These are phyloP conservation scores for Blastobotrys chiropterorum DNA, from an alignment of 805 yeast genomes.

Conservation along the genomic window DNA sequence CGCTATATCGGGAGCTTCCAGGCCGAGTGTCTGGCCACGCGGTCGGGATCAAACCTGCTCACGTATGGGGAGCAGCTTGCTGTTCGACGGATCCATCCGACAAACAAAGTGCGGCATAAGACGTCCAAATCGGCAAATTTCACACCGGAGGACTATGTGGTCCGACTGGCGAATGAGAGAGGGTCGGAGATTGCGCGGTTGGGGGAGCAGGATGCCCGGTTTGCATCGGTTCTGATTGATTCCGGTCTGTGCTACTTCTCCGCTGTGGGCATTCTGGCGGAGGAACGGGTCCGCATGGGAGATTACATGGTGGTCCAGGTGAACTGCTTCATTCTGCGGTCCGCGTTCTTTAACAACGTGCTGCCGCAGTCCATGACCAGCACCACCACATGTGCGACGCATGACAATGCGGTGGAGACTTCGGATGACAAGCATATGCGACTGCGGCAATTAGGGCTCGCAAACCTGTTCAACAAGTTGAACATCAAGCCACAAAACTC, in stretches of 20 bases:
- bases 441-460: constrained; percentile 49
- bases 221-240: constrained; percentile 60
- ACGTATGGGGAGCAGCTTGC: constrained; percentile 28
- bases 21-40: constrained; percentile 33
- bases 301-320: constrained; percentile 67
- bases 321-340: constrained; percentile 49
- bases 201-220: constrained; percentile 61
- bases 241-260: constrained; percentile 48
- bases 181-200: constrained; percentile 64
- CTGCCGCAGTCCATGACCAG: constrained; percentile 5
- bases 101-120: neutral
- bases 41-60: constrained; percentile 29
- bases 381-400: neutral
- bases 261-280: constrained; percentile 53
- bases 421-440: constrained; percentile 46
- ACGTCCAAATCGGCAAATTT: constrained; percentile 4
- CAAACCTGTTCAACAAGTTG: constrained; percentile 49
- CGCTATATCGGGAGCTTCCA: constrained; percentile 32
- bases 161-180: constrained; percentile 27
- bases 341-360: constrained; percentile 27
- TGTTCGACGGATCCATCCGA: constrained; percentile 19
- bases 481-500: constrained; percentile 17
- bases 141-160: constrained; percentile 22
- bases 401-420: constrained; percentile 40
- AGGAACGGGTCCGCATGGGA: constrained; percentile 59